Base-by-base conservation (phyloP, 169 alveolate species). In the Eimeria nieschulzi region DNA sequence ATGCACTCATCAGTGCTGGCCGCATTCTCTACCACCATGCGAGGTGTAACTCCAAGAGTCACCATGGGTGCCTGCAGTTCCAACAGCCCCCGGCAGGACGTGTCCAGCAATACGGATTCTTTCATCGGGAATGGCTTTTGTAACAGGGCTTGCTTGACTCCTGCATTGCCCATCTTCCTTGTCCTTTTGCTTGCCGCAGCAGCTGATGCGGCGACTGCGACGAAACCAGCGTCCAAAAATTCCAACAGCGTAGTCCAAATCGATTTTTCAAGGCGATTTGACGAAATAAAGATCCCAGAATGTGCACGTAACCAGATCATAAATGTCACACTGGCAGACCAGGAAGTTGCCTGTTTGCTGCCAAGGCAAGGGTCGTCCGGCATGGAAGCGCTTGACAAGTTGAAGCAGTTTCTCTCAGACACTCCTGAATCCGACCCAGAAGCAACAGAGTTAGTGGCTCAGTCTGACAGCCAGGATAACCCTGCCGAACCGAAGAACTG, bases 391-490 rank as follows among this genome's bases (percentile, higher is more conserved):
- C 56, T 78, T 39, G 87, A 78, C 54, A 56, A 71, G 51, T 71
- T 78, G 87, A 46, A 78, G 56, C 87, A 78, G 53, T 78, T 78
- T 19, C 87, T 78, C 53, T n/a, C 72, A 6, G 72, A 78, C 23
- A 19, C 87, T 59, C 87, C 87, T 13, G 87, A 78, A 10, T 68
- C 63, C 7, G 87, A 78, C n/a, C 87, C 87, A n/a, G 87, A 78
- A n/a, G 54, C 53, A 23, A 61, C 25, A 21, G n/a, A 21, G n/a
- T 23, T 78, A 5, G 39, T 12, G 9, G 70, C 12, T 13, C 63
- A 51, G 8, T 15, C 26, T 8, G 12, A 7, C 15, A 33, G 9
- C 9, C 25, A 73, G 19, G 53, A 73, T 39, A 26, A 9, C 15
- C 70, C n/a, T 25, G 87, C 46, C 12, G 21, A 19, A 78, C 9